phyloP scores from a whole-genome alignment of 208 protist genomes.

The Wallacemonas sp. region DNA sequence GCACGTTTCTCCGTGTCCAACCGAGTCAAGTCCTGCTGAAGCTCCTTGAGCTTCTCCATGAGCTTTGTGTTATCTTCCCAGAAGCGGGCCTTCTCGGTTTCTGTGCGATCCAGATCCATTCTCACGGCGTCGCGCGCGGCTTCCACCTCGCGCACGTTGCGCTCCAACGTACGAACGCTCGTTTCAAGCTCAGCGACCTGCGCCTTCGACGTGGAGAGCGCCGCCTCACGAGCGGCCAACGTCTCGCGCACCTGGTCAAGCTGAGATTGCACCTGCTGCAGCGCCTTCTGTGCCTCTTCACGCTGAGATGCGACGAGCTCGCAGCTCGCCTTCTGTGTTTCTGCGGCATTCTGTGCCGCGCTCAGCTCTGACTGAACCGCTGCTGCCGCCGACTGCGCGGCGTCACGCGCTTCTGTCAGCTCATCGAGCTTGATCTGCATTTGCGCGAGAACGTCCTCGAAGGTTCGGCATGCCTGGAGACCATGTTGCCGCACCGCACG shows the following conservation, averaged over 20 bases:
- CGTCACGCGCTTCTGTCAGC: constrained; percentile 10
- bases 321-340: too few species aligned
- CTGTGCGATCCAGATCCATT: constrained; percentile 6
- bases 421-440: constrained; percentile 23
- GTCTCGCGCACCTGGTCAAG: constrained; percentile 16
- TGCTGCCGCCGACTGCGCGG: background rate
- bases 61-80: constrained; percentile 57
- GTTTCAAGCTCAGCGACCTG: constrained; percentile 18
- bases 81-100: constrained; percentile 42
- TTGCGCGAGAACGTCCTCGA: constrained; percentile 46
- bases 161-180: constrained; percentile 6
- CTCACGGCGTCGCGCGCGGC: constrained; percentile 18
- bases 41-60: constrained; percentile 47
- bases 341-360: background rate
- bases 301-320: background rate
- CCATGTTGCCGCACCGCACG: constrained; percentile 64
- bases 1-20: constrained; percentile 57
- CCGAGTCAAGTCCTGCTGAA: constrained; percentile 54
- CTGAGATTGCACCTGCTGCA: constrained; percentile 13
- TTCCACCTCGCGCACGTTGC: constrained; percentile 19
- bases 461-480: constrained; percentile 43
- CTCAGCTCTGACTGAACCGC: constrained; percentile 9
- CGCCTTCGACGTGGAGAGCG: constrained; percentile 14
- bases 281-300: background rate
- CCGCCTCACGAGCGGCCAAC: constrained; percentile 10